phyloP scores from a whole-genome alignment of 805 yeast species.

The Candida insectorum region DNA sequence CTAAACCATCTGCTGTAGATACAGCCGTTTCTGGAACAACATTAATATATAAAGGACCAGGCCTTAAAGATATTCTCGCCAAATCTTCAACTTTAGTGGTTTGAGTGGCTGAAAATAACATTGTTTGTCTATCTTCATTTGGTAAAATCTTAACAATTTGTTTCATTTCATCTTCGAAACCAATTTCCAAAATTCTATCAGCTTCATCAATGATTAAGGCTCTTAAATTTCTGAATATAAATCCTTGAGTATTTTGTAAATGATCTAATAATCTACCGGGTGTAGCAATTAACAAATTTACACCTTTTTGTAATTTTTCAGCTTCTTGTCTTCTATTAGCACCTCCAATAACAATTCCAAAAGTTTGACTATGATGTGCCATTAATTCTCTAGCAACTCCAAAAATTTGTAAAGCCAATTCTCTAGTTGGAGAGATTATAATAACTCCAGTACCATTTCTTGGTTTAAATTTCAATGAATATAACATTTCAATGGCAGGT shows the following conservation, averaged over 20 bases:
- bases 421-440: slow-evolving; percentile 96
- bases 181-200: slow-evolving; percentile 94
- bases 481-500: slow-evolving; percentile 92
- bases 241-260: slow-evolving; percentile 91
- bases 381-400: slow-evolving; percentile 95
- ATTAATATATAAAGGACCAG: slow-evolving; percentile 91
- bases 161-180: slow-evolving; percentile 98
- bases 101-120: slow-evolving; percentile 99
- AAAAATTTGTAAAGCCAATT: slow-evolving; percentile 93
- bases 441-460: slow-evolving; percentile 98
- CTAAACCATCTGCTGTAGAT: slow-evolving; percentile 94
- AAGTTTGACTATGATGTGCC: slow-evolving; percentile 88
- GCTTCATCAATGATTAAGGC: slow-evolving; percentile 97
- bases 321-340: slow-evolving; percentile 98
- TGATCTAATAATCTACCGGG: slow-evolving; percentile 98
- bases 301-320: slow-evolving; percentile 90
- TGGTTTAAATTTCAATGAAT: slow-evolving; percentile 90
- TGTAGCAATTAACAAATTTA: slow-evolving; percentile 89
- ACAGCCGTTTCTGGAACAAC: slow-evolving; percentile 80
- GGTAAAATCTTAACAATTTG: slow-evolving; percentile 94
- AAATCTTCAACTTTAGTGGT: slow-evolving; percentile 98
- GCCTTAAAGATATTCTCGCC: slow-evolving; percentile 91
- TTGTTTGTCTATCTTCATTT: slow-evolving; percentile 87
- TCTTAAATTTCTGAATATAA: slow-evolving; percentile 89
- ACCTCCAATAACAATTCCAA: slow-evolving; percentile 97